Percentiles rank a stretch among this genome's conserved stretches.
phyloP scores from a whole-genome alignment of 1,139 yeast species.

The Arxiozyma telluris region DNA sequence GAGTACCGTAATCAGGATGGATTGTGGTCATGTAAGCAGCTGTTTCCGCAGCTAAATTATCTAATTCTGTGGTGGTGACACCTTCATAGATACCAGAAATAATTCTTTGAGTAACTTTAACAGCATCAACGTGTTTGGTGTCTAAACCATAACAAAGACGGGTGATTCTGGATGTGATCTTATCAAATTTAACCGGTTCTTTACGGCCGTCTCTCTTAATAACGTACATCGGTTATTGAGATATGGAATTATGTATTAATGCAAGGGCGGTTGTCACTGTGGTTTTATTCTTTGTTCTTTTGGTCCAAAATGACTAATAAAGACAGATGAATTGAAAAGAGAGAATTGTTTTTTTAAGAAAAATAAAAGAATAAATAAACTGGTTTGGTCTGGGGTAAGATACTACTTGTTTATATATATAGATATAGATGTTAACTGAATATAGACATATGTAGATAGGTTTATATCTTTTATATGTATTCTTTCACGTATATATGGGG shows the following conservation, averaged over 20 bases:
- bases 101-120: slow-evolving; percentile 80
- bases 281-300: not conserved
- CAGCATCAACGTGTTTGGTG: slow-evolving; percentile 76
- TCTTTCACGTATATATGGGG: not conserved
- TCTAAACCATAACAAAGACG: slow-evolving; percentile 78
- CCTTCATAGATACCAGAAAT: slow-evolving; percentile 92
- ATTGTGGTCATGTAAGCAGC: slow-evolving; percentile 95
- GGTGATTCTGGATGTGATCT: slow-evolving; percentile 57
- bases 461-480: too few species aligned
- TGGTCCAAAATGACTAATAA: not conserved
- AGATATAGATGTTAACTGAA: not conserved
- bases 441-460: too few species aligned
- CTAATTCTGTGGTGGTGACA: slow-evolving; percentile 90
- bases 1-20: slow-evolving; percentile 90
- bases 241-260: slow-evolving; percentile 21
- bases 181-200: slow-evolving; percentile 79
- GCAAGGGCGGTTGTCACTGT: slow-evolving; percentile 46
- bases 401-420: not conserved
- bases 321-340: too few species aligned
- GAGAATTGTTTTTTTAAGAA: too few species aligned
- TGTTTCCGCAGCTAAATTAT: slow-evolving; percentile 93
- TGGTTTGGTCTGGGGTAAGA: not conserved
- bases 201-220: slow-evolving; percentile 65
- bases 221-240: slow-evolving; percentile 13
- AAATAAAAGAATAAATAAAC: not conserved